Evolutionary conservation across 1,284 basidiomycete genomes (phyloP).

Genomic region (Boletus mariae): DNA sequence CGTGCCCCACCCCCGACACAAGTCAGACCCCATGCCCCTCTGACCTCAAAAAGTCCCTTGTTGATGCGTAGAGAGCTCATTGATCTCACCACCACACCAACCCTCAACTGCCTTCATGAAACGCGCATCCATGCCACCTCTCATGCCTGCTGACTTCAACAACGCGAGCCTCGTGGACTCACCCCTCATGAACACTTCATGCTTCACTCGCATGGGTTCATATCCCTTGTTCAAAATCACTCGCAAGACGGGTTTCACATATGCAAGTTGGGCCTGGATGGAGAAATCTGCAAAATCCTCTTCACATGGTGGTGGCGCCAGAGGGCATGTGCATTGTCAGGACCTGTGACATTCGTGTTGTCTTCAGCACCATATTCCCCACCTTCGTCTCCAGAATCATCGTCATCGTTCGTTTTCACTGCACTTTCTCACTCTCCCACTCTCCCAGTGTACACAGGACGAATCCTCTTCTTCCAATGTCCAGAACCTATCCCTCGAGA

Average conservation of each 20-base stretch:
- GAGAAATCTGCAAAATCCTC: slow-evolving; percentile 44
- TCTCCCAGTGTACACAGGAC: slow-evolving; percentile 42
- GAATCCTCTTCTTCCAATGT: slow-evolving; percentile 55
- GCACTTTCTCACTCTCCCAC: slow-evolving; percentile 53
- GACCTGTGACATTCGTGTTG: background rate
- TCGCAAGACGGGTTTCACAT: slow-evolving; percentile 57
- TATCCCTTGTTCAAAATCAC: slow-evolving; percentile 57
- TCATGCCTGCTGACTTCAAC: slow-evolving; percentile 44
- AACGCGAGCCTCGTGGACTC: slow-evolving; percentile 45
- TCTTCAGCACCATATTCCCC: slow-evolving; percentile 37
- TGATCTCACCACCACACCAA: too few species aligned
- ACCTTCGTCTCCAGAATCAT: slow-evolving; percentile 46
- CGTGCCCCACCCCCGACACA: too few species aligned
- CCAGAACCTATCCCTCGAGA: slow-evolving; percentile 54
- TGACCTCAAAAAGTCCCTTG: too few species aligned
- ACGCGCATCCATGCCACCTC: slow-evolving; percentile 50
- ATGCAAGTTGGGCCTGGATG: slow-evolving; percentile 57
- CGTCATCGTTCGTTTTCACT: slow-evolving; percentile 42
- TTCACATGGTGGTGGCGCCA: slow-evolving; percentile 37
- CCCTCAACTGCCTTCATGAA: slow-evolving; percentile 40
- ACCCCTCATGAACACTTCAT: slow-evolving; percentile 56
- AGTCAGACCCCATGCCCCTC: too few species aligned
- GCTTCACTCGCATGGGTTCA: slow-evolving; percentile 44
- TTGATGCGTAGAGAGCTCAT: too few species aligned
- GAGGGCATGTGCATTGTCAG: slow-evolving; percentile 33